Base-by-base conservation (phyloP, 2,329 filamentous ascomycete genomes). In the Cryoendolithus antarcticus region DNA sequence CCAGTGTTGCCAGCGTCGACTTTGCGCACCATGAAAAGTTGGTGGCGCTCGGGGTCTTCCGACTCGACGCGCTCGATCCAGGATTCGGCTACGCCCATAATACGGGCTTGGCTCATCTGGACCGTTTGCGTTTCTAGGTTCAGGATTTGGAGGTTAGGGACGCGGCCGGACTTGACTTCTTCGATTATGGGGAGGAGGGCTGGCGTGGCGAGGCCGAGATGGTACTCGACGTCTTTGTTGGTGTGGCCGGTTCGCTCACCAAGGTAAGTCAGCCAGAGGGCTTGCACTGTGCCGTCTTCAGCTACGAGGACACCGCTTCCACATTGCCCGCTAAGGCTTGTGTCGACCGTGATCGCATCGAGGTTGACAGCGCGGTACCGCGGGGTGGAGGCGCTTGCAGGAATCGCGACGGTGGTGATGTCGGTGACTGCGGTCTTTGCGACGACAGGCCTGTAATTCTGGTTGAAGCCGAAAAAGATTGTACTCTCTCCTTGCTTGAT, bases 21-120 rank as follows among this genome's bases (percentile, higher is more conserved):
- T 65, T 98, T 98, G 53, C 86, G 82, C 24, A 98, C 86, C 83
- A 98, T 95, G 68, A 98, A 98, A 30, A 98, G 75, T 63, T 98
- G 91, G 57, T 98, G 91, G 41, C 86, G 83, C 37, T 91, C 80
- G 30, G 85, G 82, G 60, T 98, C 95, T 45, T 86, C 85, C 48
- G 79, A 70, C 38, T 91, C 80, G 2, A 95, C 89, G 60, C 86
- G 82, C 51, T 84, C 73, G 52, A 98, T 94, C 91, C 89, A 96
- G 45, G 93, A 81, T 47, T 96, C 88, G 0, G 84, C 85, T 1
- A 96, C 86, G 7, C 91, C 91, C 88, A 98, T 96, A 49, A 96
- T 86, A 30, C 88, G 82, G 10, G 86, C 89, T 63, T 98, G 91
- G 30, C 82, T 83, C 89, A 98, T 96, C 55, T 93, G 86, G 24